Base-by-base conservation (phyloP, 495 filamentous ascomycete species). In the Talaromyces stipitatus region DNA sequence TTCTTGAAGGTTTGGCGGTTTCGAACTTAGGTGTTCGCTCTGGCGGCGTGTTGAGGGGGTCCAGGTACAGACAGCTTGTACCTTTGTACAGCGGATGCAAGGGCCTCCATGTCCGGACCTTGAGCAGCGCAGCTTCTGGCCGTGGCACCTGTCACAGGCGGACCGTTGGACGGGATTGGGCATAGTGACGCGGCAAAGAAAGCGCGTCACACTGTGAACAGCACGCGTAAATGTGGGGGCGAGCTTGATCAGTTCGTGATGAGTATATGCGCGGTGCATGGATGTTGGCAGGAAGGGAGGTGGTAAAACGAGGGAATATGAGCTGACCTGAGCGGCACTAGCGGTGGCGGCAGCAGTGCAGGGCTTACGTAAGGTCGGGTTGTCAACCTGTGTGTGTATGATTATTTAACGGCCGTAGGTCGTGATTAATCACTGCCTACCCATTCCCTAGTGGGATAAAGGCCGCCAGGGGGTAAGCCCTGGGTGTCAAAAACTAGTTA, bases 61-160 rank as follows among this genome's bases (percentile, higher is more conserved):
- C 55, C 55, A 58, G 55, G 14, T 58, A 33, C 55, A 58, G 43
- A 33, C 48, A 33, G 55, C 55, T 58, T 58, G 32, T 18, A 26
- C 55, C 18, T 58, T 58, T 28, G 55, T 33, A 33, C 58, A 60
- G 4, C 58, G 51, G 18, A 32, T 38, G 41, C 58, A 60, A 9
- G 38, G 16, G 29, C 41, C 58, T 27, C 52, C 47, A 43, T 56
- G 55, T 43, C 23, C 59, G 56, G 26, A 53, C 47, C 45, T 48
- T 48, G 45, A 48, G 30, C 63, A 66, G 38, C 63, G 63, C 33
- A 66, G 46, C 56, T 66, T 66, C 56, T 66, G 63, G n/a, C 47
- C 50, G 33, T 66, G 62, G 50, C 63, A 66, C 12, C 63, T 51
- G 50, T 66, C 63, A 53, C 63, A 66, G 16, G 63, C 61, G n/a